Evolutionary conservation across 352 stramenopile genomes (phyloP), one percentile per base, ranked within the genome.

Genomic region (Pythium vanterpoolii): DNA sequence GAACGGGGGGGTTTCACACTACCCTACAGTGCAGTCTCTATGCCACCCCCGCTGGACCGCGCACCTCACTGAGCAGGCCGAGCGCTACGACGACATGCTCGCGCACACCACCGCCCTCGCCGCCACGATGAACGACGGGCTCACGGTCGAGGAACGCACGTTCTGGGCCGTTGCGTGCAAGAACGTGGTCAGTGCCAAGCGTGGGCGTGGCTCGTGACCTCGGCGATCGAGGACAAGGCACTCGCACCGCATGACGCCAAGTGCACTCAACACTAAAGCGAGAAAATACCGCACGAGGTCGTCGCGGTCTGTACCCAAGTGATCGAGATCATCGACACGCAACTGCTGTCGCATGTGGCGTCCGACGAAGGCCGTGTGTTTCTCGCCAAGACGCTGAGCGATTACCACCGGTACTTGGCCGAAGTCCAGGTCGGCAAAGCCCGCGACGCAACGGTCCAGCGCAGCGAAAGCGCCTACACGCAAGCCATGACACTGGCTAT

Each of bases 321-420:
- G 65, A 83, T 97, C 16, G 66, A 68, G 38, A 95, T 98, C 62
- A 96, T 98, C 50, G 86, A 97, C 56, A 77, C 95, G 21, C 79
- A 83, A 51, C 74, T 98, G 30, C 97, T 98, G 64, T 89, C 89
- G 51, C 93, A 96, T 69, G 90, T 78, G 18, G 85, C 81, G 18
- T 89, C 78, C 13, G 79, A 94, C 48, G 95, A 98, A 68, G 88
- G 84, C 63, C 95, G 97, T 78, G 91, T 98, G 19, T 98, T 98
- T 69, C 98, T 98, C 81, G 95, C 96, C 80, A 98, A 98, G 86
- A 98, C 98, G 94, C 97, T 96, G 74, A 53, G 52, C n/a, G 52
- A 68, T 39, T 68, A 68, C 34, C 23, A 30, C 1, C 61, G 56
- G 24, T 68, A 64, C 30, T 48, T 64, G 47, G 54, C 54, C 40